Evolutionary conservation across 768 basidiomycete genomes (phyloP).

Genomic region (Suillus bovinus): DNA sequence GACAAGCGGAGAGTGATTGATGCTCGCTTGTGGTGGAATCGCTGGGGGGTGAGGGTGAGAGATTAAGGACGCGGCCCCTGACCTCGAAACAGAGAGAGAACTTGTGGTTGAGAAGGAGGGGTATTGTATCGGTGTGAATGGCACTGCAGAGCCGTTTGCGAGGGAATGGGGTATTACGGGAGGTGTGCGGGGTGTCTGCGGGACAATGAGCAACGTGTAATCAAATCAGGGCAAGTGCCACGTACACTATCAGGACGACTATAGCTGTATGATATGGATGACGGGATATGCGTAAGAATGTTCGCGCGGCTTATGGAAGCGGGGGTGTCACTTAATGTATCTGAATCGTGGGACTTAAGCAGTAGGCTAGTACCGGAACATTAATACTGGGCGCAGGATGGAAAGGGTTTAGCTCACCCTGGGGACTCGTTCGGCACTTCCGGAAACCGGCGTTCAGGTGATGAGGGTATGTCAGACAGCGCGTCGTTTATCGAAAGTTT

Average conservation of each 20-base stretch:
- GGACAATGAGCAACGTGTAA: constrained; percentile 12
- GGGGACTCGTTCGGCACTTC: constrained; percentile 18
- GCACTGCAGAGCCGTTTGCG: constrained; percentile 36
- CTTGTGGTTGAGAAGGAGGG: constrained; percentile 45
- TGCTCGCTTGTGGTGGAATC: constrained; percentile 82
- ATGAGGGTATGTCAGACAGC: constrained; percentile 15
- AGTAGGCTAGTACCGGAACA: constrained; percentile 17
- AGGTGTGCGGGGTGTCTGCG: constrained; percentile 38
- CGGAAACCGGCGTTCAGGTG: constrained; percentile 12
- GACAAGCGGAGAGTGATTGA: constrained; percentile 74
- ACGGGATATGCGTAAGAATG: constrained; percentile 39
- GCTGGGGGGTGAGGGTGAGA: constrained; percentile 44
- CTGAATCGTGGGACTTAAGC: constrained; percentile 17
- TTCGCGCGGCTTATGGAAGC: constrained; percentile 37
- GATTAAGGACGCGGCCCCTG: constrained; percentile 37
- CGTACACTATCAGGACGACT: constrained; percentile 54
- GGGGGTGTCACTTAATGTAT: constrained; percentile 16
- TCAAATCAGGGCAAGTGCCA: constrained; percentile 10
- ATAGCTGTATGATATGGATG: constrained; percentile 46
- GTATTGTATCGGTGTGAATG: constrained; percentile 50
- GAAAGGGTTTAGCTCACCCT: constrained; percentile 20
- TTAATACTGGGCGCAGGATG: constrained; percentile 2
- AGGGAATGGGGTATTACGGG: constrained; percentile 36
- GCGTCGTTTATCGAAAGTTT: constrained; percentile 17
- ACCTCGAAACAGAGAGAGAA: constrained; percentile 35